Conservation (phyloP, 2,329 filamentous ascomycete genomes). For the Penicillium verrucosum region DNA sequence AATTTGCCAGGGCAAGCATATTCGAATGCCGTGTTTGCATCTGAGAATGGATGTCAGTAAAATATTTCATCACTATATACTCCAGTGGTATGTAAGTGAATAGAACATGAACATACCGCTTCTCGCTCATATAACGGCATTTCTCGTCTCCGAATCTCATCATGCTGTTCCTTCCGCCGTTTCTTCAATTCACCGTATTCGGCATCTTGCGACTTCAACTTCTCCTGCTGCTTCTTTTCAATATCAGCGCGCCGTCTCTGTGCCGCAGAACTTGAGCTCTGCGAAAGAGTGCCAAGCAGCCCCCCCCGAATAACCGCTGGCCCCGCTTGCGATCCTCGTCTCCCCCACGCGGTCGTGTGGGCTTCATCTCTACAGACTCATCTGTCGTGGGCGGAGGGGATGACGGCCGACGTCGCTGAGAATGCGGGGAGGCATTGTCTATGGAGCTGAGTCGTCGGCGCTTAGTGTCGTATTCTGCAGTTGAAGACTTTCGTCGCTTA, state of each 20-base stretch:
- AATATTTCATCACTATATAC: conserved; percentile 18
- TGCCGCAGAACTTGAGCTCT: conserved; percentile 61
- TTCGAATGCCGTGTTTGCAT: conserved; percentile 73
- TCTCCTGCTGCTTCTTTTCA: conserved; percentile 76
- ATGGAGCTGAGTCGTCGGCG: conserved; percentile 49
- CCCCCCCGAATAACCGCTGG: conserved; percentile 83
- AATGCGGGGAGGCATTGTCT: conserved; percentile 22
- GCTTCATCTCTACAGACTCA: conserved; percentile 17
- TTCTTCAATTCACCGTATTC: conserved; percentile 67
- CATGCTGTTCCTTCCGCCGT: conserved; percentile 63
- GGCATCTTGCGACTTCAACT: conserved; percentile 70
- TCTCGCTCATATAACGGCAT: conserved; percentile 73
- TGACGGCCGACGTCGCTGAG: conserved; percentile 25
- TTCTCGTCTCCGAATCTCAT: conserved; percentile 60
- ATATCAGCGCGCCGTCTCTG: conserved; percentile 73
- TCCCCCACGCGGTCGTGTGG: conserved; percentile 32
- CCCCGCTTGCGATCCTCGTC: conserved; percentile 81
- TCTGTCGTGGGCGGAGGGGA: conserved; percentile 18
- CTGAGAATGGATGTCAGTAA: conserved; percentile 43
- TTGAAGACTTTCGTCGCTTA: conserved; percentile 56
- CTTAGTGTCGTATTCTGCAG: conserved; percentile 51
- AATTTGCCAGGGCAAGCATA: conserved; percentile 67
- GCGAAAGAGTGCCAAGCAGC: conserved; percentile 72
- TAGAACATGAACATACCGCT: conserved; percentile 61
- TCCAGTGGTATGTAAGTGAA: background rate